Evolutionary conservation across 176 grass and related monocot genomes (phyloP).

Genomic region (Ananas comosus): DNA sequence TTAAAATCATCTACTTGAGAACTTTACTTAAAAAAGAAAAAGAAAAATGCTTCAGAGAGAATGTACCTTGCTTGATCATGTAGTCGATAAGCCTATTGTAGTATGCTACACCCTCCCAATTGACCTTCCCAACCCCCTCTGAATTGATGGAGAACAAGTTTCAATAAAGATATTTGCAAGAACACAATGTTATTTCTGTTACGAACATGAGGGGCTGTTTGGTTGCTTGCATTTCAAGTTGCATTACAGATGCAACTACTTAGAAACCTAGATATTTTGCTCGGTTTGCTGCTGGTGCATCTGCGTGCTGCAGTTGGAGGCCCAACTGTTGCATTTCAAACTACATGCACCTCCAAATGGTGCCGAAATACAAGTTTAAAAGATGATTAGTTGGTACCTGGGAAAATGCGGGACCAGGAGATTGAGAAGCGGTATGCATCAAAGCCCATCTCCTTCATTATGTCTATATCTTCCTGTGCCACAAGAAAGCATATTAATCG

Average conservation of each 20-base stretch:
- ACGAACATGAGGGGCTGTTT: too few relatives aligned
- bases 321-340: too few relatives aligned
- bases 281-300: too few relatives aligned
- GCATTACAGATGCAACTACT: too few relatives aligned
- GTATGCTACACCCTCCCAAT: conserved; percentile 52
- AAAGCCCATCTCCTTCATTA: conserved; percentile 48
- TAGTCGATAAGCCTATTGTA: conserved; percentile 61
- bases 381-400: conserved; percentile 5
- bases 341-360: too few relatives aligned
- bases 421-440: conserved; percentile 60
- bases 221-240: too few relatives aligned
- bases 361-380: too few relatives aligned
- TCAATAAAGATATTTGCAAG: background rate
- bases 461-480: conserved; percentile 44
- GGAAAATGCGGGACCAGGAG: conserved; percentile 60
- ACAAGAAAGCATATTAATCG: background rate
- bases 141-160: background rate
- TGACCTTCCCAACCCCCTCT: conserved; percentile 44
- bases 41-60: background rate
- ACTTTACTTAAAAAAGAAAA: background rate
- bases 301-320: too few relatives aligned
- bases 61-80: conserved; percentile 42
- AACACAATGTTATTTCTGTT: too few relatives aligned
- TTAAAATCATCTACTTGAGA: background rate
- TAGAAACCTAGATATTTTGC: too few relatives aligned